These are phyloP conservation scores for Polymyxa betae DNA, from an alignment of 208 protist genomes.

Conservation along the genomic window DNA sequence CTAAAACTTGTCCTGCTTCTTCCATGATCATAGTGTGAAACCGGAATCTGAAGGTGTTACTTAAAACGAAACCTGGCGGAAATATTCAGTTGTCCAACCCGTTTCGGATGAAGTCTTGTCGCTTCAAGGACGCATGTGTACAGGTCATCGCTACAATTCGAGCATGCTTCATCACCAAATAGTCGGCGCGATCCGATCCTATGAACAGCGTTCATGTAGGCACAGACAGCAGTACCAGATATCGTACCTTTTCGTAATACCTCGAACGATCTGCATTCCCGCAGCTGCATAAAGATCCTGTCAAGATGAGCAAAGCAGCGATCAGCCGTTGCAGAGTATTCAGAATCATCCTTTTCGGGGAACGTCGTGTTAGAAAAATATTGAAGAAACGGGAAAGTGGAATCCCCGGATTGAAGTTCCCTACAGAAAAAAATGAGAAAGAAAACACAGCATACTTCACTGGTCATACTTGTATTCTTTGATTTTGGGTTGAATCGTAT, in stretches of 20 bases:
- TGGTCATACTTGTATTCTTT: neutral
- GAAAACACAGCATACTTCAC: neutral
- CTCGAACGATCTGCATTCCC: slow-evolving; percentile 82
- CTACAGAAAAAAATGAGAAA: neutral
- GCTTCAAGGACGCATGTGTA: slow-evolving; percentile 84
- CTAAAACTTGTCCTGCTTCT: slow-evolving; percentile 83
- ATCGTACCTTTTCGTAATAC: slow-evolving; percentile 70
- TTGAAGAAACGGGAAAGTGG: slow-evolving; percentile 12
- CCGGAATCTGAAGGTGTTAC: slow-evolving; percentile 71
- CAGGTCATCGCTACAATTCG: slow-evolving; percentile 88
- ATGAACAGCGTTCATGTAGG: neutral
- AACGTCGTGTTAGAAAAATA: slow-evolving; percentile 11
- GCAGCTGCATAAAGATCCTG: slow-evolving; percentile 77
- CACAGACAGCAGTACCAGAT: neutral
- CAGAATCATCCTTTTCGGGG: neutral
- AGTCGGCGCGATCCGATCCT: slow-evolving; percentile 77
- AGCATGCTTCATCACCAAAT: slow-evolving; percentile 83
- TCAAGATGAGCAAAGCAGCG: slow-evolving; percentile 73
- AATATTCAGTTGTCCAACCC: neutral
- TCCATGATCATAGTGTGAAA: slow-evolving; percentile 88
- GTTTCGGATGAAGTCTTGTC: slow-evolving; percentile 64
- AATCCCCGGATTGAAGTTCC: neutral
- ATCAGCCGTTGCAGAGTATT: neutral
- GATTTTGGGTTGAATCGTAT: slow-evolving; percentile 58
- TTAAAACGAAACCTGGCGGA: neutral